Percentiles rank a stretch among this genome's conserved stretches.
Conservation (phyloP, 345 rosid species). For the Populus tremula region DNA sequence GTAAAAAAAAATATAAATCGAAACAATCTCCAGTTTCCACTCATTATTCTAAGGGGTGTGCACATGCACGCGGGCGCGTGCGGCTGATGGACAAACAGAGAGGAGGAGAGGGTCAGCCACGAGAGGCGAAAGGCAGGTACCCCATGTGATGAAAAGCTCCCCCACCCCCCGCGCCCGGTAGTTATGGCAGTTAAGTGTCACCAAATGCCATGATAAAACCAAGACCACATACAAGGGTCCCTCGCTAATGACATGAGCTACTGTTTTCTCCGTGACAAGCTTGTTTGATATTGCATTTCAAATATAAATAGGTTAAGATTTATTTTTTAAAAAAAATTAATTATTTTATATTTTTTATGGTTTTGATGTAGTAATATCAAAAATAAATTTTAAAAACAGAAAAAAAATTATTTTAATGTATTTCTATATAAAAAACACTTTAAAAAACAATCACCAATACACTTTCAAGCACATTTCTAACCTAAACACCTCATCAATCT, state of each 20-base stretch:
- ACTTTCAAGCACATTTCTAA: rapidly evolving
- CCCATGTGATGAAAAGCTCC: conserved; percentile 11
- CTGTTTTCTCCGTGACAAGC: neutral
- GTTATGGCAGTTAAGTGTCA: conserved; percentile 37
- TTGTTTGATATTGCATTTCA: no score
- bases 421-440: no score
- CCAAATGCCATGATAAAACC: neutral
- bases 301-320: no score
- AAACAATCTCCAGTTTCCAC: neutral
- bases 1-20: neutral
- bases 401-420: no score
- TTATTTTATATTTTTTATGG: no score
- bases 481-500: no score
- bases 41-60: neutral
- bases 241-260: neutral
- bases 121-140: neutral
- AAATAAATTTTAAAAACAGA: no score
- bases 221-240: neutral
- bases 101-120: neutral
- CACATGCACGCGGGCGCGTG: neutral
- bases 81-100: neutral
- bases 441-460: no score
- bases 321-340: no score
- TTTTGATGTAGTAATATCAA: no score
- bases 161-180: conserved; percentile 14